phyloP scores from a whole-genome alignment of 169 alveolate species.

The Cryptosporidium sp. region DNA sequence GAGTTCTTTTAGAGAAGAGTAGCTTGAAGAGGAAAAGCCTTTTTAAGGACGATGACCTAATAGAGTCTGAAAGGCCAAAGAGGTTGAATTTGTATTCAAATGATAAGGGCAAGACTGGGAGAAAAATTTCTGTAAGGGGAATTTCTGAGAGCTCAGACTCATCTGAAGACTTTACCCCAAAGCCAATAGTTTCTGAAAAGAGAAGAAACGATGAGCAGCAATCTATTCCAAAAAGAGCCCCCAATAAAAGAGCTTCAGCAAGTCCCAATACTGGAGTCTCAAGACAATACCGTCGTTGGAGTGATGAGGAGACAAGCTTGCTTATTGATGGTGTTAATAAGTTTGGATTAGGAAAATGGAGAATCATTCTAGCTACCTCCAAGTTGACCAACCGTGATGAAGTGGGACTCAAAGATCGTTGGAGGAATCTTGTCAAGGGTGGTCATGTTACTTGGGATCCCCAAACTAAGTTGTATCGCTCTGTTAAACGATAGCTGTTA shows the following conservation, averaged over 20 bases:
- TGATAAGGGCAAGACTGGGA: slow-evolving; percentile 21
- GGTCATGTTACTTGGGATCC: slow-evolving; percentile 71
- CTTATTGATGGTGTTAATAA: slow-evolving; percentile 53
- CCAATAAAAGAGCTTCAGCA: not conserved
- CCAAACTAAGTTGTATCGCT: not conserved
- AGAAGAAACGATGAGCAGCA: not conserved
- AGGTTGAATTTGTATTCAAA: not conserved
- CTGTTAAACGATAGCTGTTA: slow-evolving; percentile 3
- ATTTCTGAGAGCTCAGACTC: slow-evolving; percentile 47
- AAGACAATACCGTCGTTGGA: slow-evolving; percentile 64
- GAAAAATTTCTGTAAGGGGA: slow-evolving; percentile 34
- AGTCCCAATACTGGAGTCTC: slow-evolving; percentile 7
- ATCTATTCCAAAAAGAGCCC: not conserved
- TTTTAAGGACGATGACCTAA: not conserved
- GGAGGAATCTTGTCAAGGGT: slow-evolving; percentile 71
- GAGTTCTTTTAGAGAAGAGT: not conserved
- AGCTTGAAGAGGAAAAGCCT: slow-evolving; percentile 4
- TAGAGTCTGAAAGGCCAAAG: not conserved
- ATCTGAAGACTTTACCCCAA: not conserved
- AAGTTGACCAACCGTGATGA: slow-evolving; percentile 51
- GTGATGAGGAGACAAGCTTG: slow-evolving; percentile 39
- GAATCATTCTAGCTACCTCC: slow-evolving; percentile 44
- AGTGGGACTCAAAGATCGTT: slow-evolving; percentile 72
- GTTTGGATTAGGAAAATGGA: slow-evolving; percentile 72
- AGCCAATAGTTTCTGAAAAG: slow-evolving; percentile 1